Conservation (phyloP, 2,329 filamentous ascomycete genomes). For the Ceratocystis papillata region DNA sequence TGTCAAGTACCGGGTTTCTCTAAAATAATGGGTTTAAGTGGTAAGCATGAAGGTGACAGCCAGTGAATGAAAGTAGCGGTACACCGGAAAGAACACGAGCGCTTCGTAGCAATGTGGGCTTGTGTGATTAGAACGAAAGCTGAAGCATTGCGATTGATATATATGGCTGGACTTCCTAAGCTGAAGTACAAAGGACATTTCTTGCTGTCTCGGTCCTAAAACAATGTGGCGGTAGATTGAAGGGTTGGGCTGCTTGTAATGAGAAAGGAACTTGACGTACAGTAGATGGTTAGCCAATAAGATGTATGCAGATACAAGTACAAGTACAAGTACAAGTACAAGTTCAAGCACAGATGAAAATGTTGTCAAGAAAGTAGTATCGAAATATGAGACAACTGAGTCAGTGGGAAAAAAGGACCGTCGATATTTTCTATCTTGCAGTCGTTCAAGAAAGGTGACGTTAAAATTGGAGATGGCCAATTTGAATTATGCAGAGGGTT, state of each 20-base stretch:
- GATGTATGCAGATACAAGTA: background rate
- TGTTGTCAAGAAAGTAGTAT: background rate
- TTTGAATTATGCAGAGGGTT: background rate
- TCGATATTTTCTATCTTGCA: background rate
- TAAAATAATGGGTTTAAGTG: background rate
- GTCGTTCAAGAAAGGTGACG: background rate
- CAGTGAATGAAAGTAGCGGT: background rate
- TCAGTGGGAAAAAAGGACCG: background rate
- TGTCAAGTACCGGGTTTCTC: conserved; percentile 13
- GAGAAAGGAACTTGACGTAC: background rate
- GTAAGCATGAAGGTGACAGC: background rate
- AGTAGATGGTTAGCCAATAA: background rate
- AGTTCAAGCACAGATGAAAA: background rate
- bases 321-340: background rate
- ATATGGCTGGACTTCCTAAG: too few species aligned
- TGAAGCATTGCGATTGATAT: background rate
- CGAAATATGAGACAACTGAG: background rate
- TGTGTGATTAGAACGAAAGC: background rate
- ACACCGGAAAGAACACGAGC: background rate
- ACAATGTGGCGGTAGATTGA: background rate
- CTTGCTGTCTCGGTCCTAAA: background rate
- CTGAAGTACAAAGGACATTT: background rate
- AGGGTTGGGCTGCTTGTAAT: background rate
- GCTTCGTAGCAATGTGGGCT: background rate
- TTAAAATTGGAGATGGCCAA: background rate